These are phyloP conservation scores for Tetraselmis striata DNA, from an alignment of 139 green algal genomes.

Conservation along the genomic window DNA sequence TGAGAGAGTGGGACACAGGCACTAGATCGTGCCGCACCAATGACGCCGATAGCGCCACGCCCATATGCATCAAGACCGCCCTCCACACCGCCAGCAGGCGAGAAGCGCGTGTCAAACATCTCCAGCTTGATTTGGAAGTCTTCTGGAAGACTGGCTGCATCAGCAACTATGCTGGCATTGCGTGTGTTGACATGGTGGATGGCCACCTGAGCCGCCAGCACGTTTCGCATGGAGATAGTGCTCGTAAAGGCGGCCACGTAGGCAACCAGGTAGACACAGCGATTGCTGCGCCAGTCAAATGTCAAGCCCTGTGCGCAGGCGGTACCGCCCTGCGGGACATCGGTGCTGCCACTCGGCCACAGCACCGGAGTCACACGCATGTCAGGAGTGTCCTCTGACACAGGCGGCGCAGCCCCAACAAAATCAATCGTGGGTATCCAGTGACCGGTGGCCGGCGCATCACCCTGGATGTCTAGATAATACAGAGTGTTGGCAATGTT, in stretches of 20 bases:
- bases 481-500: background rate
- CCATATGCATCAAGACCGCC: background rate
- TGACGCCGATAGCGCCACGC: background rate
- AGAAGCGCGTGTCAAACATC: background rate
- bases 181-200: background rate
- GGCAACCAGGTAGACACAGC: background rate
- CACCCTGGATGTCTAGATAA: background rate
- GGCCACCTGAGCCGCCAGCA: background rate
- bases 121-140: background rate
- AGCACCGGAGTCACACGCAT: background rate
- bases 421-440: background rate
- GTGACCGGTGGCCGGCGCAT: background rate
- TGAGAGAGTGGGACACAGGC: background rate
- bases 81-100: background rate
- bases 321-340: background rate
- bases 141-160: background rate
- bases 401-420: background rate
- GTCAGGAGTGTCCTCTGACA: background rate
- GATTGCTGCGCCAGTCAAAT: background rate
- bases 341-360: background rate
- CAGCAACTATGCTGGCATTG: background rate
- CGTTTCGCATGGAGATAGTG: background rate
- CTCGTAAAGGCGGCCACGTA: background rate
- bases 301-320: background rate
- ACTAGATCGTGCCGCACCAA: background rate